A percentile compares a stretch with the other conserved stretches of the same genome.
Conservation (phyloP, 371 early-diverging fungal genomes). For the Blakeslea trispora region DNA sequence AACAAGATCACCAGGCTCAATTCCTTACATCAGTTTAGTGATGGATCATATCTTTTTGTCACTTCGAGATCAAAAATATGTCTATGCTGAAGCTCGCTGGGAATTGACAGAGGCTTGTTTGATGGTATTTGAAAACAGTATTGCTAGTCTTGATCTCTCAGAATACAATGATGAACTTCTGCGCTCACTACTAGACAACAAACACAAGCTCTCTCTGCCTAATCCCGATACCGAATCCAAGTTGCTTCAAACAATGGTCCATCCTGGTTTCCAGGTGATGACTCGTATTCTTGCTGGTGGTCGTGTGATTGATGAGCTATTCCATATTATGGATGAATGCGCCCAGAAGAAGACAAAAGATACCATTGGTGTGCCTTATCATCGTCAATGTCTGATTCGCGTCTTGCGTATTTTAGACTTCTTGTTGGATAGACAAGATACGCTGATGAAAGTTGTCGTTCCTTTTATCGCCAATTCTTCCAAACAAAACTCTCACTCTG, state of each 20-base stretch:
- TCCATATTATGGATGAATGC: slow-evolving; percentile 64
- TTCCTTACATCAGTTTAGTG: slow-evolving; percentile 81
- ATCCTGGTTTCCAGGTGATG: slow-evolving; percentile 88
- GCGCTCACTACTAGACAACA: slow-evolving; percentile 6
- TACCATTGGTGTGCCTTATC: slow-evolving; percentile 22
- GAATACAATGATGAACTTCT: slow-evolving; percentile 33
- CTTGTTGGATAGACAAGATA: slow-evolving; percentile 66
- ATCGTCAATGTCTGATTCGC: slow-evolving; percentile 45
- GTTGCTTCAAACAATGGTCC: slow-evolving; percentile 42
- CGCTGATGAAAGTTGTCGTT: slow-evolving; percentile 69
- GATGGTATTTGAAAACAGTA: slow-evolving; percentile 75
- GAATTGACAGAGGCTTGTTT: slow-evolving; percentile 73
- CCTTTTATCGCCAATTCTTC: slow-evolving; percentile 51
- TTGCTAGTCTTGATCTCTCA: slow-evolving; percentile 72
- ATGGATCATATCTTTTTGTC: slow-evolving; percentile 81
- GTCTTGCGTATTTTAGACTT: slow-evolving; percentile 69
- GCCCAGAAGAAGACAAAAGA: slow-evolving; percentile 56
- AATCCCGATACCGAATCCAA: background rate
- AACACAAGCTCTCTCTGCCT: background rate
- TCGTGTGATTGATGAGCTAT: slow-evolving; percentile 65
- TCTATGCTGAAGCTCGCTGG: slow-evolving; percentile 76
- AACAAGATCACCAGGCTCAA: slow-evolving; percentile 70
- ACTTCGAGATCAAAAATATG: slow-evolving; percentile 66
- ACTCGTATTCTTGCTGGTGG: slow-evolving; percentile 79
- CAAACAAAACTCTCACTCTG: slow-evolving; percentile 27